These are phyloP conservation scores for Torulaspora indica DNA, from an alignment of 805 yeast genomes.

Conservation along the genomic window DNA sequence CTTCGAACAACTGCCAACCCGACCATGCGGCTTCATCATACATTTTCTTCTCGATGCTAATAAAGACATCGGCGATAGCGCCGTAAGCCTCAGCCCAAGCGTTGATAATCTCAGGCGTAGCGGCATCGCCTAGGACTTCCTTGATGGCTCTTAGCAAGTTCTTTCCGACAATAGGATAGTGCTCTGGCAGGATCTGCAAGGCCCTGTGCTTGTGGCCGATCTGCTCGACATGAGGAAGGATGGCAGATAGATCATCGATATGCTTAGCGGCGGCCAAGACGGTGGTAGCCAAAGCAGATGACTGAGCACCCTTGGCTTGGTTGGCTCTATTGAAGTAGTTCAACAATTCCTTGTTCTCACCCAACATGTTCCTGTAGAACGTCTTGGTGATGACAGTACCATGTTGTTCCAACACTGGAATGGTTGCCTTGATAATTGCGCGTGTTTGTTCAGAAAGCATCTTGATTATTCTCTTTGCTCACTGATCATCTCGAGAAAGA, in stretches of 20 bases:
- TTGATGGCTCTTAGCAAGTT: constrained; percentile 51
- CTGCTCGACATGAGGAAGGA: constrained; percentile 50
- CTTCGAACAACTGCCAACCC: constrained; percentile 52
- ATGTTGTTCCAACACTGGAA: constrained; percentile 52
- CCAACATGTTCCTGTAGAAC: constrained; percentile 55
- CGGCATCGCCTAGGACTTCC: constrained; percentile 53
- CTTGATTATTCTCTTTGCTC: not conserved
- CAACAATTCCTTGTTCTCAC: constrained; percentile 48
- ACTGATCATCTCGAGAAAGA: not conserved
- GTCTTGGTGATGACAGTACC: constrained; percentile 52
- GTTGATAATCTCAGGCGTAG: constrained; percentile 51
- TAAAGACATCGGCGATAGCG: constrained; percentile 56
- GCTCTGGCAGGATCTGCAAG: constrained; percentile 56
- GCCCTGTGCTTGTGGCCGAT: constrained; percentile 66
- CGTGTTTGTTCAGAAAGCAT: constrained; percentile 36
- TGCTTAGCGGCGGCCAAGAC: constrained; percentile 57
- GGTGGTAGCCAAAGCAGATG: constrained; percentile 59
- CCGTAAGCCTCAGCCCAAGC: constrained; percentile 68
- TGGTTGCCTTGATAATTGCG: constrained; percentile 42
- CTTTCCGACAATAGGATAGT: constrained; percentile 60
- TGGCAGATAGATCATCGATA: constrained; percentile 53
- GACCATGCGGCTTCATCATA: constrained; percentile 52
- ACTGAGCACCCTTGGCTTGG: constrained; percentile 53
- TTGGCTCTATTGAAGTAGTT: constrained; percentile 58
- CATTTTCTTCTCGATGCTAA: constrained; percentile 47